Base-by-base conservation (phyloP, 2,329 filamentous ascomycete species). In the Dendryphion nanum region DNA sequence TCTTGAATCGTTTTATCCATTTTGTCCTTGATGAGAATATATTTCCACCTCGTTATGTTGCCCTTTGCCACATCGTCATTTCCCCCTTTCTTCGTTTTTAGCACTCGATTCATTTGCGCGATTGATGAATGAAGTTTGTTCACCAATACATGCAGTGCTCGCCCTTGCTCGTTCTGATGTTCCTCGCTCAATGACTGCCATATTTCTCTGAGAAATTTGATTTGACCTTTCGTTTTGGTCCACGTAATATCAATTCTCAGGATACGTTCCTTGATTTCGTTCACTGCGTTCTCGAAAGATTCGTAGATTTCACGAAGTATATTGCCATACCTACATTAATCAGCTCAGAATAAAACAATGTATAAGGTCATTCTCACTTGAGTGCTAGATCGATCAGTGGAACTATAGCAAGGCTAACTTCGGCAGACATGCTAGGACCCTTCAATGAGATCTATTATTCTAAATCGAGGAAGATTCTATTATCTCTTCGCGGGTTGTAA, bases 341-440 rank as follows among this genome's bases (percentile, higher is more conserved):
- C 12, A 19, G 19, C 18, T 35, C 13, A 30, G 23, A 13, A 30
- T 7, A 30, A 8, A 6, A 18, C 6, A 30, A 12, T 8, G 15
- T 26, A 26, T n/a, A 26, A 10, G 10, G 34, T 7, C 17, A 6
- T 31, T 7, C 21, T 38, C 17, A 38, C 35, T 42, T 42, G 30
- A 42, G 33, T 4, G 18, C 40, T 20, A 38, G 19, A 20, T 42
- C 40, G 24, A 31, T 35, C 8, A 31, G 34, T 19, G 31, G 31
- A 13, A 43, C 17, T 6, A 8, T 23, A 20, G 37, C 36, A 15
- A 35, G 31, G n/a, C 7, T 35, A 10, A 42, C 23, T 26, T 38
- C 40, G n/a, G 31, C 35, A 6, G 40, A 30, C 40, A 42, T 42
- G 30, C 14, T 20, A 33, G 19, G 30, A 17, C n/a, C n/a, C n/a